Evolutionary conservation across 805 yeast genomes (phyloP).

Genomic region (Pichia gijzeniarum): DNA sequence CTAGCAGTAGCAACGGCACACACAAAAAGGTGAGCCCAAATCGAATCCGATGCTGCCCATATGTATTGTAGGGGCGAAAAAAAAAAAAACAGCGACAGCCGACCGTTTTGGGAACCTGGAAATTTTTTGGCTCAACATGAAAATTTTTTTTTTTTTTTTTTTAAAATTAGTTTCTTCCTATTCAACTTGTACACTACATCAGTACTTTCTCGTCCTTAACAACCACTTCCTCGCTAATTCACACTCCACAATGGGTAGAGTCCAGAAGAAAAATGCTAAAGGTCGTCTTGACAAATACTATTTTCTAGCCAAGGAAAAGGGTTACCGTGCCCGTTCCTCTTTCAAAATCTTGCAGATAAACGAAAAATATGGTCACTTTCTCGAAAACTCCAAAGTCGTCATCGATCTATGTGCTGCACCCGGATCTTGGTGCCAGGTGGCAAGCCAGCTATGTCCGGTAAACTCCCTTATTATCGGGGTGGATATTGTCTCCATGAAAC

Average conservation of each 20-base stretch:
- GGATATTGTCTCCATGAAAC: conserved; percentile 96
- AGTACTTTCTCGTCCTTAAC: too few relatives aligned
- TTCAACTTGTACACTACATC: too few relatives aligned
- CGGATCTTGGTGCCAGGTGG: conserved; percentile 99
- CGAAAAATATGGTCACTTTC: conserved; percentile 92
- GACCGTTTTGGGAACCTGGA: conserved; percentile 4
- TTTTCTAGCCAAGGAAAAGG: conserved; percentile 93
- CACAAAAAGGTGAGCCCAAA: too few relatives aligned
- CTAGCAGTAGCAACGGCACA: too few relatives aligned
- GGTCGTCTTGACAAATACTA: conserved; percentile 99
- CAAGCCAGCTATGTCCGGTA: conserved; percentile 85
- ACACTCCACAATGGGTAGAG: conserved; percentile 44
- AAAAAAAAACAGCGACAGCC: not conserved
- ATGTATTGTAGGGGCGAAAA: too few relatives aligned
- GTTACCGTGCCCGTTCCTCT: conserved; percentile 98
- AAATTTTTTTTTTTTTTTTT: conserved; percentile 1
- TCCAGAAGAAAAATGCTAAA: conserved; percentile 92
- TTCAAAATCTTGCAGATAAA: conserved; percentile 92
- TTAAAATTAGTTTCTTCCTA: not conserved
- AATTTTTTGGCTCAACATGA: not conserved
- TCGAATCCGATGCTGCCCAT: too few relatives aligned
- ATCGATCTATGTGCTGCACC: conserved; percentile 99
- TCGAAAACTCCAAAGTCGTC: conserved; percentile 91
- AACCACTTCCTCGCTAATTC: too few relatives aligned
- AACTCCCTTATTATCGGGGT: conserved; percentile 95